These are phyloP conservation scores for Marasmius tenuissimus DNA, from an alignment of 1,284 basidiomycete genomes.

Conservation along the genomic window DNA sequence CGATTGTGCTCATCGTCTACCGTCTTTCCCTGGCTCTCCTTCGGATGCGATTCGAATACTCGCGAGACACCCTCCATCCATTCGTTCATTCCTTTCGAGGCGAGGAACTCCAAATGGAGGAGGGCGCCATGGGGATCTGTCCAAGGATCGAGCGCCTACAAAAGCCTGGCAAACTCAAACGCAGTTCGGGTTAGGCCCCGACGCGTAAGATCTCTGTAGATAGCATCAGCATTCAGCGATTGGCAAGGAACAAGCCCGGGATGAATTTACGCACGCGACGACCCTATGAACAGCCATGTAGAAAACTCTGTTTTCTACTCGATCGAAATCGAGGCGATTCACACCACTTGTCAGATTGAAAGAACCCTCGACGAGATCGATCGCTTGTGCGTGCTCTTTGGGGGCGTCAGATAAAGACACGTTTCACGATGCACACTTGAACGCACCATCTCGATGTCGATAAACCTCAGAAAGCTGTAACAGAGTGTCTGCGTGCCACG, in stretches of 20 bases:
- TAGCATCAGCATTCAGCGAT: constrained; percentile 9
- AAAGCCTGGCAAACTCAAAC: constrained; percentile 84
- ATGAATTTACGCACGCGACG: constrained; percentile 52
- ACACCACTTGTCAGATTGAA: constrained; percentile 81
- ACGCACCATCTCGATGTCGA: constrained; percentile 78
- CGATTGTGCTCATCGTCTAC: background rate
- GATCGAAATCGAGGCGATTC: constrained; percentile 84
- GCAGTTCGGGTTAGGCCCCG: constrained; percentile 85
- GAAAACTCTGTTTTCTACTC: constrained; percentile 83
- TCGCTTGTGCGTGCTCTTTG: constrained; percentile 77
- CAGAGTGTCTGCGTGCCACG: constrained; percentile 90
- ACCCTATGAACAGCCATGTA: constrained; percentile 81
- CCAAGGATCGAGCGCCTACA: constrained; percentile 81
- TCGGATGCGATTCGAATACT: constrained; percentile 49
- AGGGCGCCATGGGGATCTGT: constrained; percentile 84
- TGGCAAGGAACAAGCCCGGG: background rate
- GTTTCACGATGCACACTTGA: background rate
- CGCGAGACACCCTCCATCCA: constrained; percentile 67
- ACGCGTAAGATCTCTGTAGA: constrained; percentile 72
- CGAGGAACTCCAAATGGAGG: constrained; percentile 84
- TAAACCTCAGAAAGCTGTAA: constrained; percentile 86
- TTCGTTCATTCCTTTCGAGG: constrained; percentile 76
- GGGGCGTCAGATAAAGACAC: background rate
- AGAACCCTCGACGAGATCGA: constrained; percentile 82
- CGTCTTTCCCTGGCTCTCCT: constrained; percentile 31